Evolutionary conservation across 2,329 filamentous ascomycete genomes (phyloP).

Genomic region (Nemania sp.): DNA sequence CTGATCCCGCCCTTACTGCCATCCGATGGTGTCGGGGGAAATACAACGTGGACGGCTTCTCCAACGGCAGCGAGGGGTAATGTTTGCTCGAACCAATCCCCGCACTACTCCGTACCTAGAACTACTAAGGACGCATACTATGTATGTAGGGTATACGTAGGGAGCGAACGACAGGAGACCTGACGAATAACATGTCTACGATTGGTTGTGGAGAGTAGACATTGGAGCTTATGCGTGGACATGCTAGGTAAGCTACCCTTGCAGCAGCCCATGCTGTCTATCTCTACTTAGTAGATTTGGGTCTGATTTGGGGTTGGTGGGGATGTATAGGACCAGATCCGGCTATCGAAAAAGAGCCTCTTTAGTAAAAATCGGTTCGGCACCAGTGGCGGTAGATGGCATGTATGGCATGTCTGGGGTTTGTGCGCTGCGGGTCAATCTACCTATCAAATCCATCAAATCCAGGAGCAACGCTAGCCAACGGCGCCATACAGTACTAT

Average conservation of each 20-base stretch:
- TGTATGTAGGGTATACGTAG: too few relatives aligned
- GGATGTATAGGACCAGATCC: conserved; percentile 28
- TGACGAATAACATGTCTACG: conserved; percentile 9
- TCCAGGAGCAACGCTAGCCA: conserved; percentile 25
- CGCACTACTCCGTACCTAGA: conserved; percentile 21
- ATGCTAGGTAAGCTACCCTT: conserved; percentile 2
- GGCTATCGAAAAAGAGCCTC: conserved; percentile 40
- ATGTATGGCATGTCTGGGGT: conserved; percentile 35
- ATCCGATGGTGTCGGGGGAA: conserved; percentile 25
- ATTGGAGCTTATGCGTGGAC: not conserved
- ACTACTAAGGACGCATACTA: not conserved
- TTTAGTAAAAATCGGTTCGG: conserved; percentile 38
- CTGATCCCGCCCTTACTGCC: not conserved
- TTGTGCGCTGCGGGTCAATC: conserved; percentile 40
- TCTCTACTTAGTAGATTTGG: too few relatives aligned
- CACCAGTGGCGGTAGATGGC: conserved; percentile 49
- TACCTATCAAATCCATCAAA: too few relatives aligned
- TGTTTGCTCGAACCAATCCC: conserved; percentile 21
- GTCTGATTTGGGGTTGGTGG: conserved; percentile 26
- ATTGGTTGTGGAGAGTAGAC: conserved; percentile 20
- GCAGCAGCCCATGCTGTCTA: conserved; percentile 3
- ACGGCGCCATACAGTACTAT: too few relatives aligned
- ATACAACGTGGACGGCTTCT: conserved; percentile 31
- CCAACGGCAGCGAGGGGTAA: conserved; percentile 37
- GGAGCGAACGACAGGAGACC: conserved; percentile 7